Percentiles rank a stretch among this genome's conserved stretches.
These are phyloP conservation scores for Phytophthora sp. DNA, from an alignment of 352 stramenopile species.

Conservation along the genomic window DNA sequence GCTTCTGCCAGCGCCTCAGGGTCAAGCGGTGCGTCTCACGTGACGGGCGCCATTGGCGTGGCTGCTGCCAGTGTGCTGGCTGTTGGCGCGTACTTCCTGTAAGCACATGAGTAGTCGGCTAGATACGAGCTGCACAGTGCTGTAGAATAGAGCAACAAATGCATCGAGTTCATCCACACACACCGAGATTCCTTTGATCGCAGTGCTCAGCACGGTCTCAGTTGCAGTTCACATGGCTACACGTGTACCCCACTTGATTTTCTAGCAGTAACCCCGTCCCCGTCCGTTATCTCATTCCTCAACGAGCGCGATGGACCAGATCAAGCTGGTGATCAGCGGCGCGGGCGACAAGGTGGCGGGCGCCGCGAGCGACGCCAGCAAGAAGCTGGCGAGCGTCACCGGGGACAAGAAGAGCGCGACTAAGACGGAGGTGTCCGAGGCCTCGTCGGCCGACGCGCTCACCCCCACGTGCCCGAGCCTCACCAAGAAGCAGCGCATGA, in stretches of 20 bases:
- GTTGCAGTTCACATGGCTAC: not conserved
- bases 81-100: slow-evolving; percentile 28
- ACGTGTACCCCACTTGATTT: not conserved
- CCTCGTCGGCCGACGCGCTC: slow-evolving; percentile 44
- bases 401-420: slow-evolving; percentile 30
- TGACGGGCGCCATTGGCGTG: slow-evolving; percentile 12
- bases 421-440: slow-evolving; percentile 12
- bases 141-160: too few species aligned
- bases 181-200: too few species aligned
- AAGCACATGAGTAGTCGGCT: too few species aligned
- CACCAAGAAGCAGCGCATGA: slow-evolving; percentile 69
- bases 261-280: not conserved
- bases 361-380: slow-evolving; percentile 36
- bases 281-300: slow-evolving; percentile 28
- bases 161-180: too few species aligned
- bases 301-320: slow-evolving; percentile 65
- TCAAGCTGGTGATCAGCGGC: slow-evolving; percentile 72
- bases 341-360: slow-evolving; percentile 52
- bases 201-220: too few species aligned
- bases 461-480: slow-evolving; percentile 69
- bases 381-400: slow-evolving; percentile 40
- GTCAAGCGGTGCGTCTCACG: slow-evolving; percentile 21
- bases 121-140: too few species aligned
- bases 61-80: slow-evolving; percentile 7
- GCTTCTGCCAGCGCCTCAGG: slow-evolving; percentile 15